phyloP scores from a whole-genome alignment of 371 early-diverging fungal genomes.

The Rhizomucor miehei region DNA sequence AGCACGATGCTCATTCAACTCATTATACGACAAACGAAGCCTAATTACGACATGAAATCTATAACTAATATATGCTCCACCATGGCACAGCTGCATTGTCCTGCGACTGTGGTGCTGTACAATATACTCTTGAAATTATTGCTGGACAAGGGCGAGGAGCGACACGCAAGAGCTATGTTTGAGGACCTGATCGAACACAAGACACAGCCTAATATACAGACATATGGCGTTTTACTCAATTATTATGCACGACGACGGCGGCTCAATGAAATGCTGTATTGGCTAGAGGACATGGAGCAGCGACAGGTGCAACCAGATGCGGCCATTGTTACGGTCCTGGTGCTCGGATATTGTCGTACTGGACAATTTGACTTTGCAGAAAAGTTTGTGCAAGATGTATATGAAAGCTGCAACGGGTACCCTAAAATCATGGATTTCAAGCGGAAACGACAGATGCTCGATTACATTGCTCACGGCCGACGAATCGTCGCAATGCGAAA shows the following conservation, averaged over 20 bases:
- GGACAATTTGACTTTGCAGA: constrained; percentile 6
- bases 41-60: not conserved
- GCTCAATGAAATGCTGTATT: constrained; percentile 1
- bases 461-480: too few species aligned
- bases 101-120: constrained; percentile 3
- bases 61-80: constrained; percentile 7
- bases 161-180: constrained; percentile 5
- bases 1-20: constrained; percentile 16
- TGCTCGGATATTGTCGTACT: constrained; percentile 6
- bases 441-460: too few species aligned
- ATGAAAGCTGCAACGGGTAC: too few species aligned
- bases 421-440: too few species aligned
- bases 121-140: constrained; percentile 10
- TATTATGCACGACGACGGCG: constrained; percentile 6
- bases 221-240: constrained; percentile 11
- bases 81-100: constrained; percentile 3
- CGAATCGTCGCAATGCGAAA: too few species aligned
- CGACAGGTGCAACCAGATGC: constrained; percentile 7
- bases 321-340: constrained; percentile 12
- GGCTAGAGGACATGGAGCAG: constrained; percentile 15
- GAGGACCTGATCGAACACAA: constrained; percentile 5
- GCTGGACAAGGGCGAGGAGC: constrained; percentile 1
- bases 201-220: constrained; percentile 9
- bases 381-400: constrained; percentile 3
- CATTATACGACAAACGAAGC: constrained; percentile 2